Conservation (phyloP, 2,329 filamentous ascomycete genomes). For the Cladorrhinum sp. region DNA sequence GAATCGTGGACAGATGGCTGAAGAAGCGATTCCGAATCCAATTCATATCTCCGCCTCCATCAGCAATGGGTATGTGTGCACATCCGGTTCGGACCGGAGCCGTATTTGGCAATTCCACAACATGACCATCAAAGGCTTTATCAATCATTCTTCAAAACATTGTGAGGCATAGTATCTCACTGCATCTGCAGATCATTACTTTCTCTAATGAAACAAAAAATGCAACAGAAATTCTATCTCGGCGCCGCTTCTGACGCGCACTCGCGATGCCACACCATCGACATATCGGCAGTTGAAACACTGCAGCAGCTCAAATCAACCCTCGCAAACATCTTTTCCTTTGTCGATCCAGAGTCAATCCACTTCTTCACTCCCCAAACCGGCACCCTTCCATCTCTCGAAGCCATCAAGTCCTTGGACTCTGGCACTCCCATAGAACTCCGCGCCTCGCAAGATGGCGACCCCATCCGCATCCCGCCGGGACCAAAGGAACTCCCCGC, state of each 20-base stretch:
- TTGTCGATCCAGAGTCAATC: background rate
- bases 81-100: background rate
- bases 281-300: background rate
- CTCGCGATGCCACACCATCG: background rate
- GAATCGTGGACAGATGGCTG: background rate
- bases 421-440: background rate
- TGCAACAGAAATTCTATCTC: background rate
- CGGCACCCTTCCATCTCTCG: background rate
- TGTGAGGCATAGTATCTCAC: too few species aligned
- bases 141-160: background rate
- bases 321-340: background rate
- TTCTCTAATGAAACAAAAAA: background rate
- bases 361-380: background rate
- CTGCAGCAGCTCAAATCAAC: background rate
- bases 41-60: too few species aligned
- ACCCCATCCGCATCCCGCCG: constrained; percentile 45
- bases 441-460: background rate
- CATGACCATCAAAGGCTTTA: background rate
- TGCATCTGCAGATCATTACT: background rate
- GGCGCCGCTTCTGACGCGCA: background rate
- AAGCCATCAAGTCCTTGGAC: background rate
- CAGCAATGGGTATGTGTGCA: too few species aligned
- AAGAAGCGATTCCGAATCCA: background rate
- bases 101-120: background rate
- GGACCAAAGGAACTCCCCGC: constrained; percentile 47